Base-by-base conservation (phyloP, 1,139 yeast genomes). In the Lodderomyces theae region DNA sequence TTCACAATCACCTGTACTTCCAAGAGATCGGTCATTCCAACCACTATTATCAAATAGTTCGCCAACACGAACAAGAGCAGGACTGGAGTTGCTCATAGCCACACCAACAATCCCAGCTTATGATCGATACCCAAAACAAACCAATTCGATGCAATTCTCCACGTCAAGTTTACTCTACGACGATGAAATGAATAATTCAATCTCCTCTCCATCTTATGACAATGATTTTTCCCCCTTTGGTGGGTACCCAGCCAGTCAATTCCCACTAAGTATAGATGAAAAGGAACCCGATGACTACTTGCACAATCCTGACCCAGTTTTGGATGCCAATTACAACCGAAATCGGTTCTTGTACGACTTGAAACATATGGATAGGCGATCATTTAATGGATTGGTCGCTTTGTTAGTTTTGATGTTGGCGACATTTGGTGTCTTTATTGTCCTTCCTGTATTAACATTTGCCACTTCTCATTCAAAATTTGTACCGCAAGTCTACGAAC, bases 281-380 rank as follows among this genome's bases (percentile, higher is more conserved):
- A 86, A 86, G 61, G 97, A 89, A 62, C 84, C 87, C 2, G 97
- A 89, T 64, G 97, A 89, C 59, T 88, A 86, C 56, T 60, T 89
- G 48, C 97, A 89, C 62, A 89, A 89, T 60, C 97, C 96, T 1
- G 96, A 89, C 58, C 96, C 96, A 8, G 84, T 87, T 34, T 81
- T 77, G 36, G 97, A 89, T 60, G 95, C 94, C 15, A 75, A 80
- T 47, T 78, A 82, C 52, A 94, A 86, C 50, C 80, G 77, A 47
- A 74, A 80, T 54, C 63, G 87, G 49, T 76, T 82, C 51, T 52
- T 69, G 47, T 59, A 76, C 47, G 89, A 82, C 56, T 61, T 82
- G 63, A 76, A 77, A 57, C 60, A 72, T 47, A 68, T 82, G 77
- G 86, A 82, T 56, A 69, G 60, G 53, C 66, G 79, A 51, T 76